These are phyloP conservation scores for Fusarium sp. DNA, from an alignment of 2,329 filamentous ascomycete species.

Conservation along the genomic window DNA sequence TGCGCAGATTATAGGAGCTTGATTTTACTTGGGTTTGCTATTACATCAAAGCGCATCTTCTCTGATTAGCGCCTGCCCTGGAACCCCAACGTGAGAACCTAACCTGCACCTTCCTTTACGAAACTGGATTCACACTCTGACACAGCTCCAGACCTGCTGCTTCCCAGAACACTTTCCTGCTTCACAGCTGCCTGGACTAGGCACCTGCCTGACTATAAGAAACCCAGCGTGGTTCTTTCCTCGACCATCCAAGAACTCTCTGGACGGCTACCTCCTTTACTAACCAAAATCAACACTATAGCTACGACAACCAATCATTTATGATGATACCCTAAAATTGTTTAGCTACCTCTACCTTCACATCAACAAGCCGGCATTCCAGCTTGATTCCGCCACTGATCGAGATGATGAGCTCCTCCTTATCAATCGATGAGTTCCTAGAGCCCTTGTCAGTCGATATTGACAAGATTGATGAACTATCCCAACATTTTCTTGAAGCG, in stretches of 20 bases:
- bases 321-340: constrained; percentile 28
- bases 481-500: constrained; percentile 58
- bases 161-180: constrained; percentile 1
- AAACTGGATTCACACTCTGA: constrained; percentile 16
- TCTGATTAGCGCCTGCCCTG: constrained; percentile 14
- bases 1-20: neutral
- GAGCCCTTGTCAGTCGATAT: constrained; percentile 62
- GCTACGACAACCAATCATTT: neutral
- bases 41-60: constrained; percentile 13
- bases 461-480: constrained; percentile 58
- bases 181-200: neutral
- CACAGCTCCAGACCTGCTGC: constrained; percentile 9
- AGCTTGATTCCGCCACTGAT: neutral
- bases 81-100: constrained; percentile 7
- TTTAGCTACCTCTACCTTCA: neutral
- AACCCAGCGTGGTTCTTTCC: neutral
- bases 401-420: constrained; percentile 30
- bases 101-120: constrained; percentile 13
- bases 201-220: neutral
- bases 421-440: constrained; percentile 58
- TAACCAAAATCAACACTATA: neutral
- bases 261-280: neutral
- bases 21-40: neutral
- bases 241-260: neutral
- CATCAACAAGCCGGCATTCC: neutral